Percentiles rank a stretch among this genome's conserved stretches.
Evolutionary conservation across 164 flowering plant genomes (phyloP).

Genomic region (Liriodendron chinense): DNA sequence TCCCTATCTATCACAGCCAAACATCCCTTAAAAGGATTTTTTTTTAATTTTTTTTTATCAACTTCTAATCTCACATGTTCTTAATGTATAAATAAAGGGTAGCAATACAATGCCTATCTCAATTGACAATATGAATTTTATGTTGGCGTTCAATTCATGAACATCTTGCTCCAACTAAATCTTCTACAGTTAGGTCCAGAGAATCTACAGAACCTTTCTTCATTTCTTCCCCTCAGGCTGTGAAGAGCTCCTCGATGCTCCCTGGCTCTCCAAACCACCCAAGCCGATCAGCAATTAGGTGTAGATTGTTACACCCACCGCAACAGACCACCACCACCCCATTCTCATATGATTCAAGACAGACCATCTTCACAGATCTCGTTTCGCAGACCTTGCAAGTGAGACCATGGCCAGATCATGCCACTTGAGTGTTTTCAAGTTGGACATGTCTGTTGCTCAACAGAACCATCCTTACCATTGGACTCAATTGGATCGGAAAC

Average conservation of each 20-base stretch:
- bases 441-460: constrained; percentile 36
- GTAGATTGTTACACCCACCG: constrained; percentile 73
- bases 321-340: constrained; percentile 89
- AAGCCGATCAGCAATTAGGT: constrained; percentile 83
- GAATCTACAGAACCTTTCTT: constrained; percentile 63
- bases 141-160: too few species aligned
- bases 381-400: constrained; percentile 95
- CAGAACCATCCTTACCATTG: constrained; percentile 1
- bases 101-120: too few species aligned
- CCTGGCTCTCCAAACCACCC: constrained; percentile 94
- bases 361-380: constrained; percentile 66
- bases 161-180: too few species aligned
- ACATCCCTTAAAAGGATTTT: too few species aligned
- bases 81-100: too few species aligned
- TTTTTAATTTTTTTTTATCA: too few species aligned
- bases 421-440: constrained; percentile 54
- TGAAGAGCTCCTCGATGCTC: constrained; percentile 78
- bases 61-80: too few species aligned
- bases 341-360: constrained; percentile 87
- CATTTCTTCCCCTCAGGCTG: constrained; percentile 82
- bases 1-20: too few species aligned
- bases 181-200: too few species aligned
- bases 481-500: constrained; percentile 10
- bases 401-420: constrained; percentile 79
- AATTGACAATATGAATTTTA: too few species aligned